A percentile compares a stretch with the other conserved stretches of the same genome.
phyloP scores from a whole-genome alignment of 257 asterid species.

The Solanum tacnaense region DNA sequence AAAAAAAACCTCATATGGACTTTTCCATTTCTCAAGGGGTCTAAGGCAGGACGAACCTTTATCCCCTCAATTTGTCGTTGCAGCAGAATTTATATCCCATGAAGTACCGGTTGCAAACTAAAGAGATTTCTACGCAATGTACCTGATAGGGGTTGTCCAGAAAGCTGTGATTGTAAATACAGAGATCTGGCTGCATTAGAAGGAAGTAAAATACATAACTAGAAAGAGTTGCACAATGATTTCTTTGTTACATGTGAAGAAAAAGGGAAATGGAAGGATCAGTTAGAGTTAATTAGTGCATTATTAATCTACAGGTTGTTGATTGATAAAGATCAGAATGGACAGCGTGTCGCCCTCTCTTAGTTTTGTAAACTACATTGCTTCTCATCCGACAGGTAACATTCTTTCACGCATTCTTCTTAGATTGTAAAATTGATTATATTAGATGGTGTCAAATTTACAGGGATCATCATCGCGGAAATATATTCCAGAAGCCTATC shows the following conservation, averaged over 20 bases:
- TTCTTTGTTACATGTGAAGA: not conserved
- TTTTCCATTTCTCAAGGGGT: not conserved
- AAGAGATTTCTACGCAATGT: not conserved
- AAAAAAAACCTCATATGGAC: not conserved
- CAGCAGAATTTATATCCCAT: not conserved
- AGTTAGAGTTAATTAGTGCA: not conserved
- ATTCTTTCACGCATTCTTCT: not conserved
- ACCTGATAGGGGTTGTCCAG: not conserved
- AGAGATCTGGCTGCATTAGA: not conserved
- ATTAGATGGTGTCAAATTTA: not conserved
- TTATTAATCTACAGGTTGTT: not conserved
- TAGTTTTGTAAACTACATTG: not conserved
- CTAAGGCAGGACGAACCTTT: not conserved
- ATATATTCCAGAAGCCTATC: not conserved
- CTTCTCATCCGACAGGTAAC: not conserved
- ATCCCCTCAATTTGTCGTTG: not conserved
- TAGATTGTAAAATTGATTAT: not conserved
- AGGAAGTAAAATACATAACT: not conserved
- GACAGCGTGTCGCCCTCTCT: not conserved
- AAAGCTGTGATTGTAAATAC: not conserved
- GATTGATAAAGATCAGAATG: not conserved
- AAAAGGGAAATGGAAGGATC: not conserved
- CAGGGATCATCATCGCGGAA: not conserved
- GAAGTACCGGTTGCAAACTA: not conserved
- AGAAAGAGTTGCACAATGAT: not conserved